Evolutionary conservation across 208 protist genomes (phyloP).

Genomic region (Wallacemonas sp.): DNA sequence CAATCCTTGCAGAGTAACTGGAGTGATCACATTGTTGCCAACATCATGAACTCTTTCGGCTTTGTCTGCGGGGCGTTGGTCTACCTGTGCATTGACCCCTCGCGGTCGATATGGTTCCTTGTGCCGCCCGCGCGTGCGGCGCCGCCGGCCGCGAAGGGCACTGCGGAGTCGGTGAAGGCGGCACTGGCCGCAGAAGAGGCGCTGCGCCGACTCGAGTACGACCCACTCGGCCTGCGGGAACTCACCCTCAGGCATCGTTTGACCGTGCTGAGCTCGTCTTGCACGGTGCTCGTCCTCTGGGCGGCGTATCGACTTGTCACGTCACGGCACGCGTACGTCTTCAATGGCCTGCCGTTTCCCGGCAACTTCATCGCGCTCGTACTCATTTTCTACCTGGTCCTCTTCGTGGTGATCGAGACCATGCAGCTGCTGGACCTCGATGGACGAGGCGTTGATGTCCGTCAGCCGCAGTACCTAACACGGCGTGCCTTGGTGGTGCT

Average conservation of each 20-base stretch:
- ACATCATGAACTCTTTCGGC: slow-evolving; percentile 62
- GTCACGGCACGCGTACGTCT: slow-evolving; percentile 80
- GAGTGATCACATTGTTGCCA: slow-evolving; percentile 41
- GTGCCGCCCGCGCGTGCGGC: slow-evolving; percentile 7
- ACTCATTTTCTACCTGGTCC: slow-evolving; percentile 49
- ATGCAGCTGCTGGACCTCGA: slow-evolving; percentile 63
- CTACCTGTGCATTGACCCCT: slow-evolving; percentile 62
- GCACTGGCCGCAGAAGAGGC: slow-evolving; percentile 4
- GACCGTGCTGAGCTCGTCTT: slow-evolving; percentile 27
- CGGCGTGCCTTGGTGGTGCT: slow-evolving; percentile 31
- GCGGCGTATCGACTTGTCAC: slow-evolving; percentile 57
- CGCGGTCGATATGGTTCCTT: slow-evolving; percentile 80
- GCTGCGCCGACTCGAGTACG: slow-evolving; percentile 48
- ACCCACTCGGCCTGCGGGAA: slow-evolving; percentile 65
- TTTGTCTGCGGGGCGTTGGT: slow-evolving; percentile 47
- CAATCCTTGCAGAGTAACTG: slow-evolving; percentile 71
- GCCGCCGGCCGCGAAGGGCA: neutral
- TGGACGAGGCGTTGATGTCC: slow-evolving; percentile 31
- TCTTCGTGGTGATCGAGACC: slow-evolving; percentile 47
- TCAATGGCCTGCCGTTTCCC: slow-evolving; percentile 65
- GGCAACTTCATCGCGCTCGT: slow-evolving; percentile 62
- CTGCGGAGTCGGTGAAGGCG: neutral
- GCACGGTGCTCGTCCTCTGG: slow-evolving; percentile 37
- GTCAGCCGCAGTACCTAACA: slow-evolving; percentile 3
- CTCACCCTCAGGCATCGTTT: slow-evolving; percentile 29